phyloP scores from a whole-genome alignment of 2,329 filamentous ascomycete genomes.

The Aspergillus ruber region DNA sequence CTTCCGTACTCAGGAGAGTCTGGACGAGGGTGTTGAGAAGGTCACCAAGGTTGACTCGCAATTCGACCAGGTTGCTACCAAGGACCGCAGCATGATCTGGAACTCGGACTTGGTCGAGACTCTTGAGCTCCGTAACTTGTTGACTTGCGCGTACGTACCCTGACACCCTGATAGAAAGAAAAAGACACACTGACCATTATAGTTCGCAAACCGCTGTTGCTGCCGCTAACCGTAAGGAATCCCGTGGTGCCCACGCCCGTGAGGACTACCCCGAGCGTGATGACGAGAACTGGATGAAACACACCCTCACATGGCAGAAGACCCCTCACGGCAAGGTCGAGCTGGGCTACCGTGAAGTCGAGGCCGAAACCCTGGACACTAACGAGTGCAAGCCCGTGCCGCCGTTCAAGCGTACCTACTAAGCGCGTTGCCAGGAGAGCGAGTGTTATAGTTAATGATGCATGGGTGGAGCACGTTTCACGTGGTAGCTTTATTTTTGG shows the following conservation, averaged over 20 bases:
- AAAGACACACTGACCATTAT: constrained; percentile 7
- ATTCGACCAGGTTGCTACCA: constrained; percentile 81
- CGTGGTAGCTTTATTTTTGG: neutral
- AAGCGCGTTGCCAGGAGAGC: constrained; percentile 17
- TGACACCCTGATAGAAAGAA: constrained; percentile 3
- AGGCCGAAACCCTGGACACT: constrained; percentile 80
- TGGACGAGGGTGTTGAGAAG: constrained; percentile 87
- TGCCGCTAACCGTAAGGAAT: constrained; percentile 93
- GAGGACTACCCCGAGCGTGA: constrained; percentile 96
- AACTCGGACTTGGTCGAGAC: constrained; percentile 97
- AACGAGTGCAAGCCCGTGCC: constrained; percentile 93
- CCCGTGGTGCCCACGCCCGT: constrained; percentile 90
- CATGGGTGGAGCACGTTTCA: neutral
- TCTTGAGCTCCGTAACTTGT: constrained; percentile 85
- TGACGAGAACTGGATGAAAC: constrained; percentile 98
- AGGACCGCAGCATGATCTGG: constrained; percentile 99
- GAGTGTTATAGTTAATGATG: neutral
- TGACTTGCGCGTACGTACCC: constrained; percentile 83
- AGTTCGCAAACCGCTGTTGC: constrained; percentile 85
- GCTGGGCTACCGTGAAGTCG: constrained; percentile 77
- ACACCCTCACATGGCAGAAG: constrained; percentile 95
- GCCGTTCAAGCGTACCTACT: constrained; percentile 73
- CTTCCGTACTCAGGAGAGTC: constrained; percentile 87
- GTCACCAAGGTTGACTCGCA: constrained; percentile 76
- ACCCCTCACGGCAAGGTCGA: constrained; percentile 80